These are phyloP conservation scores for Kurtzmaniella fragi DNA, from an alignment of 805 yeast species.

Conservation along the genomic window DNA sequence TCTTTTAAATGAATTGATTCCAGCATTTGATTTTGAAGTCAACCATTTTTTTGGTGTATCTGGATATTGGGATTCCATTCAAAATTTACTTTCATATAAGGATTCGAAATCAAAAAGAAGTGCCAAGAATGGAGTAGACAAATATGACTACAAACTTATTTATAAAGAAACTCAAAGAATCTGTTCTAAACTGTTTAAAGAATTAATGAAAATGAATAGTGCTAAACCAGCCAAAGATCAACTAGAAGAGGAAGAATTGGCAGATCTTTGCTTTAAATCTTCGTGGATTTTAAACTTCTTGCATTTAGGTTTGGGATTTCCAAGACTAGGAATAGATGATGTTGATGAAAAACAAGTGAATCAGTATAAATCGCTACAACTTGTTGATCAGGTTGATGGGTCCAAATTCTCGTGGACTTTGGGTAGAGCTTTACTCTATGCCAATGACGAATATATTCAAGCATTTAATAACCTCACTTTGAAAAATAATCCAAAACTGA, in stretches of 20 bases:
- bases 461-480: conserved; percentile 32
- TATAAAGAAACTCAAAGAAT: conserved; percentile 40
- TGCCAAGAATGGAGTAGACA: conserved; percentile 15
- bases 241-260: conserved; percentile 39
- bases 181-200: conserved; percentile 41
- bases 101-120: conserved; percentile 11
- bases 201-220: conserved; percentile 29
- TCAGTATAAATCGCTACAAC: conserved; percentile 32
- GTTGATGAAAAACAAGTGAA: conserved; percentile 11
- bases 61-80: conserved; percentile 62
- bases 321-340: conserved; percentile 43
- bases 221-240: conserved; percentile 19
- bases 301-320: conserved; percentile 59
- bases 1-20: conserved; percentile 47
- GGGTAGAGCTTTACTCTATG: conserved; percentile 59
- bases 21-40: conserved; percentile 52
- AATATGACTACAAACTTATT: conserved; percentile 43
- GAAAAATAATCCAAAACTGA: conserved; percentile 8
- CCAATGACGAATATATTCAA: conserved; percentile 47
- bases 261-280: conserved; percentile 57
- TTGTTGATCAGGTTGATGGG: conserved; percentile 40
- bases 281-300: conserved; percentile 54
- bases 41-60: conserved; percentile 61
- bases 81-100: conserved; percentile 36
- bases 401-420: conserved; percentile 51